Evolutionary conservation across 371 early-diverging fungal species (phyloP).

Genomic region (Mucor indicus): DNA sequence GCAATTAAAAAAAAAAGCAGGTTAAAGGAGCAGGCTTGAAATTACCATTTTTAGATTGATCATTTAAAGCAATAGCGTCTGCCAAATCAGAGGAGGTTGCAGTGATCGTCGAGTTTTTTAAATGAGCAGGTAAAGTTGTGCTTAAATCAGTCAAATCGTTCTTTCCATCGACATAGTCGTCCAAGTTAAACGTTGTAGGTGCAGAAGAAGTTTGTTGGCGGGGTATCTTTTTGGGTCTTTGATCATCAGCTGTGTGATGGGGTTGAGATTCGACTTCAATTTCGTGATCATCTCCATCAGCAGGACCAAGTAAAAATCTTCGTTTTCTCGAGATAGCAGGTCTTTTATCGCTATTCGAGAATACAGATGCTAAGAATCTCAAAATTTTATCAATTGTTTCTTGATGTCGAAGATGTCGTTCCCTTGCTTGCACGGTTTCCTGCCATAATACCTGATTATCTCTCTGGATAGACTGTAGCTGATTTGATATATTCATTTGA

Average conservation of each 20-base stretch:
- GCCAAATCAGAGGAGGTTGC: constrained; percentile 11
- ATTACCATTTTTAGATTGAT: constrained; percentile 24
- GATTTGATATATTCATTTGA: constrained; percentile 81
- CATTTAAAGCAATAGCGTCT: constrained; percentile 29
- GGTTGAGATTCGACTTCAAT: not conserved
- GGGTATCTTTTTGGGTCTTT: constrained; percentile 10
- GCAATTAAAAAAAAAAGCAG: not conserved
- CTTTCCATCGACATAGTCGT: constrained; percentile 22
- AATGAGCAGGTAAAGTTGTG: constrained; percentile 4
- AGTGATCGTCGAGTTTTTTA: constrained; percentile 1
- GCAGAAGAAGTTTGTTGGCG: constrained; percentile 1
- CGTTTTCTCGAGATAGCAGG: constrained; percentile 48
- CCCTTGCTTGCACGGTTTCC: constrained; percentile 72
- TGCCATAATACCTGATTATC: constrained; percentile 89
- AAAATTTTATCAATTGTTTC: constrained; percentile 90
- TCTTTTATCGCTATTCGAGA: constrained; percentile 56
- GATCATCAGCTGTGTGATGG: not conserved
- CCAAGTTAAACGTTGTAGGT: constrained; percentile 10
- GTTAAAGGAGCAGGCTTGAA: not conserved
- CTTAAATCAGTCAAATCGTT: constrained; percentile 7
- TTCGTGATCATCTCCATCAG: constrained; percentile 14
- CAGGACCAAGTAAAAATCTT: constrained; percentile 35
- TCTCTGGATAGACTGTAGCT: constrained; percentile 81
- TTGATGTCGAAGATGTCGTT: constrained; percentile 82
- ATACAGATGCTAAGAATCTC: constrained; percentile 77